Conservation (phyloP, 352 stramenopile genomes). For the Phytopythium helicoides region DNA sequence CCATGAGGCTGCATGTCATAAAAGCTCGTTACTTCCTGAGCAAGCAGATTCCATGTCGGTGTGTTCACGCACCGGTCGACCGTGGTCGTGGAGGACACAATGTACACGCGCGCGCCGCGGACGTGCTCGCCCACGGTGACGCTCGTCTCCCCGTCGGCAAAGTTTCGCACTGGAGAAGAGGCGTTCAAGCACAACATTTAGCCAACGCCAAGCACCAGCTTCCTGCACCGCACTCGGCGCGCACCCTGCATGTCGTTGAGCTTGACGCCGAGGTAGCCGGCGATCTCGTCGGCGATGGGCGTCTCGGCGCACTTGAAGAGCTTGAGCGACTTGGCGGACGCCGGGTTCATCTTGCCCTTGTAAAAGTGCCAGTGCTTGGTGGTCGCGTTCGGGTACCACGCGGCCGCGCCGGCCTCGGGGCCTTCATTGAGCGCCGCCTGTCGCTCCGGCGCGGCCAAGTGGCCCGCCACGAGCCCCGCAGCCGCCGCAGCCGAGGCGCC, state of each 20-base stretch:
- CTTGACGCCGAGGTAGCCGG: conserved; percentile 70
- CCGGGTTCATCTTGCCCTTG: conserved; percentile 82
- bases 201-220: too few relatives aligned
- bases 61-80: conserved; percentile 58
- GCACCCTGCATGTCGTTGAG: conserved; percentile 74
- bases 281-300: conserved; percentile 85
- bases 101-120: conserved; percentile 82
- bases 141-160: conserved; percentile 83
- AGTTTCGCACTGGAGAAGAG: conserved; percentile 55
- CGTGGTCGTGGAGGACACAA: conserved; percentile 84
- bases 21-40: neutral
- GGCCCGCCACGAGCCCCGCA: conserved; percentile 5
- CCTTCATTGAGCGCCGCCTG: conserved; percentile 10
- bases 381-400: conserved; percentile 78
- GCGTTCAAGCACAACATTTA: too few relatives aligned
- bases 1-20: conserved; percentile 57
- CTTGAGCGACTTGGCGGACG: conserved; percentile 81
- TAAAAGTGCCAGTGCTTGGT: conserved; percentile 90
- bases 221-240: too few relatives aligned
- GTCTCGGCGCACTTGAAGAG: conserved; percentile 89
- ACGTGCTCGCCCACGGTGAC: conserved; percentile 75
- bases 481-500: conserved; percentile 31
- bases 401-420: conserved; percentile 9
- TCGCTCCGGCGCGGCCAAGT: conserved; percentile 30
- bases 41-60: neutral